Evolutionary conservation across 345 rosid species (phyloP), one percentile per base, ranked within the genome.

Genomic region (Clarkia xantiana): DNA sequence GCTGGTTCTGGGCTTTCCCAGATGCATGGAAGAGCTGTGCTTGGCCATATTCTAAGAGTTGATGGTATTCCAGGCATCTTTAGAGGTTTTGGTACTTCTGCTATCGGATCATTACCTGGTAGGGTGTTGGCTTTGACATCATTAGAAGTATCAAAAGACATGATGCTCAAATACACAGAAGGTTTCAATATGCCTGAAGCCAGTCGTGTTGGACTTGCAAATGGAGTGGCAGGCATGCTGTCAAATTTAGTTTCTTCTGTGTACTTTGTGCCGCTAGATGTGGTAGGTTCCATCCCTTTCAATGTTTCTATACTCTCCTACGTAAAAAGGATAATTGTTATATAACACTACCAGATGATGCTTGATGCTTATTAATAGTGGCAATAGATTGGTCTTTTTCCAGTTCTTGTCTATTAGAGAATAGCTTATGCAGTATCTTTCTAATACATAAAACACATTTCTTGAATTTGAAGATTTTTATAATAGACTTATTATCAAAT

Each of bases 151-250:
- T 81, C 85, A 0, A 78, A 81, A 49, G 78, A 78, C 38, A 22
- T 71, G 68, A 68, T 50, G 66, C 57, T 78, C 65, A 76, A 62
- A 43, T 70, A 76, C 49, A 71, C 69, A 0, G 54, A 66, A 49
- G 60, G 51, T 14, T 14, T 70, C 0, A 59, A 68, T 52, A 68
- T 78, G 68, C 73, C 82, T 23, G 78, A 76, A 60, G 64, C 80
- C 14, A 65, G 73, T 3, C 72, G 82, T n/a, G 40, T 78, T 11
- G 85, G 76, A 12, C 19, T 78, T 29, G 86, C 83, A 7, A 74
- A 79, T 68, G 83, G 81, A 41, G 72, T 68, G 52, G 83, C 86
- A 2, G 81, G 83, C 76, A 63, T 76, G 86, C 29, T 76, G 44
- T 76, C 86, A 34, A 74, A 71, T 55, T 62, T 78, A 45, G 71